These are phyloP conservation scores for Solanum dulcamara DNA, from an alignment of 257 asterid species.

Conservation along the genomic window DNA sequence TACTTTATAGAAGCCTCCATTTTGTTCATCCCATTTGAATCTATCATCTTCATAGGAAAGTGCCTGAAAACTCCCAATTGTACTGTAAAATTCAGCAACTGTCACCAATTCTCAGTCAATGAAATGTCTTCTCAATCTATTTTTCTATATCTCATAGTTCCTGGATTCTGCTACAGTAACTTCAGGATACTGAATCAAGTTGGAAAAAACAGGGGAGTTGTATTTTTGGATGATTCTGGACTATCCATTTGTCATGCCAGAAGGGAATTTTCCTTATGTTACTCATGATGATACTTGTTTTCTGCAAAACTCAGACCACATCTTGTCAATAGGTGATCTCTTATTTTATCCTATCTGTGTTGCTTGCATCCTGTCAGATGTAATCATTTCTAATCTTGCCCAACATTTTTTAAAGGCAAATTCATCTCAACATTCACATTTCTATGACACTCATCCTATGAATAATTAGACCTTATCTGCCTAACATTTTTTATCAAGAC, in stretches of 20 bases:
- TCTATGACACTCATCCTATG: neutral
- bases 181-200: neutral
- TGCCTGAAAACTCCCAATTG: neutral
- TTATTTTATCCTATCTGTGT: neutral
- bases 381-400: neutral
- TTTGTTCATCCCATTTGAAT: neutral
- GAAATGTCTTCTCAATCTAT: neutral
- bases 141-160: neutral
- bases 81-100: neutral
- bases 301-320: neutral
- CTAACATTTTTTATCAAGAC: neutral
- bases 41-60: neutral
- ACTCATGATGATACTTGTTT: neutral
- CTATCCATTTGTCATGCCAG: neutral
- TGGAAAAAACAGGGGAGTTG: neutral
- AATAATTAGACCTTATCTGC: neutral
- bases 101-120: neutral
- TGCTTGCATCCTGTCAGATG: neutral
- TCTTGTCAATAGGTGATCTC: neutral
- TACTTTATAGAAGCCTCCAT: neutral
- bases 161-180: neutral
- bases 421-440: neutral
- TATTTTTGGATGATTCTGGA: neutral
- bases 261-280: neutral
- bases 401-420: neutral